Conservation (phyloP, 2,329 filamentous ascomycete genomes). For the Aspergillus oerlinghausenensis region DNA sequence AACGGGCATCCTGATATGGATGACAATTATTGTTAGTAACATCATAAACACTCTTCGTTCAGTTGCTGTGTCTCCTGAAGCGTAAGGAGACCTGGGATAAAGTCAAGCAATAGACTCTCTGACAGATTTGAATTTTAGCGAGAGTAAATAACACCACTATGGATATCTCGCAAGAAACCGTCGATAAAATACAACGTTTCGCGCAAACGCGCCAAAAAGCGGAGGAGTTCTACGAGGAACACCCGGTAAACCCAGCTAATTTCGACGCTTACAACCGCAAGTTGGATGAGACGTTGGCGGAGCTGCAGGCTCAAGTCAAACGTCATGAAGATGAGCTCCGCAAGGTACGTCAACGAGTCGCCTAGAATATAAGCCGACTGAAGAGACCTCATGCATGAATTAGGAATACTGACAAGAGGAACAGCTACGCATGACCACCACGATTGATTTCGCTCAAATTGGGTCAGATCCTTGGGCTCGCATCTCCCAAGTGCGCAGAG, state of each 20-base stretch:
- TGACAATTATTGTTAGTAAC: not conserved
- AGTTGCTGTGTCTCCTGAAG: not conserved
- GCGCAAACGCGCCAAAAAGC: conserved; percentile 29
- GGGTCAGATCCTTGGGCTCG: conserved; percentile 28
- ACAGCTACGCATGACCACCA: conserved; percentile 31
- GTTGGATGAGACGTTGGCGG: conserved; percentile 63
- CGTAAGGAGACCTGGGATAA: not conserved
- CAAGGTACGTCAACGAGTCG: conserved; percentile 31
- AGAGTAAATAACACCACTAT: conserved; percentile 11
- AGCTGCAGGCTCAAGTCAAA: conserved; percentile 55
- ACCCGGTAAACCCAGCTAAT: conserved; percentile 24
- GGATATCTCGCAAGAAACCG: conserved; percentile 28
- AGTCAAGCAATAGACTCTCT: not conserved
- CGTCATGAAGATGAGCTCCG: conserved; percentile 46
- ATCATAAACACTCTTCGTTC: not conserved
- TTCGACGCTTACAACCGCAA: conserved; percentile 32
- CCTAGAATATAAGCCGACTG: not conserved
- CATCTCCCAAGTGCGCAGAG: conserved; percentile 44
- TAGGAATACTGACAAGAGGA: conserved; percentile 10
- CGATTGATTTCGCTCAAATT: conserved; percentile 27
- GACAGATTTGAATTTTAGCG: not conserved
- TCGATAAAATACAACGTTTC: conserved; percentile 33
- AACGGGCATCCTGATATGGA: conserved; percentile 1
- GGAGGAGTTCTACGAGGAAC: conserved; percentile 28
- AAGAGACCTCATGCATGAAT: not conserved